Conservation (phyloP, 192 early-diverging fungal genomes). For the Coemansia sp. region DNA sequence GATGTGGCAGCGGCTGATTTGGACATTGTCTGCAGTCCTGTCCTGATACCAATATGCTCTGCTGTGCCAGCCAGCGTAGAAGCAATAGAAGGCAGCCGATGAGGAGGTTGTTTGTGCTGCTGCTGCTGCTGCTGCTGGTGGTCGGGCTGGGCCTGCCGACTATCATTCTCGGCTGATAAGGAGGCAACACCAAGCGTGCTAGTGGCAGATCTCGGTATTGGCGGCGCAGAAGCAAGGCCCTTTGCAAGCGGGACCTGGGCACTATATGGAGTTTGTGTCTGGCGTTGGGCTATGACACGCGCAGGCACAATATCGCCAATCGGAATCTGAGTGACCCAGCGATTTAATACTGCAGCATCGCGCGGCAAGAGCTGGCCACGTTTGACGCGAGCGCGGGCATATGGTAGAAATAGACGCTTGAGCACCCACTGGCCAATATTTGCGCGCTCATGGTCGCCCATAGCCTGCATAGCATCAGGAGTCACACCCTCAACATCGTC, state of each 20-base stretch:
- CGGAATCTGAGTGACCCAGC: constrained; percentile 54
- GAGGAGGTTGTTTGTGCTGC: background rate
- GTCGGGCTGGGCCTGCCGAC: background rate
- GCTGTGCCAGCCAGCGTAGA: background rate
- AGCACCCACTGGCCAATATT: constrained; percentile 56
- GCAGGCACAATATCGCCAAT: constrained; percentile 35
- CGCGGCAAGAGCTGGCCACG: constrained; percentile 64
- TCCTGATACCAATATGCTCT: background rate
- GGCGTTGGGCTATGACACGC: constrained; percentile 7
- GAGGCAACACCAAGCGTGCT: background rate
- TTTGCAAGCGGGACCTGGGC: background rate
- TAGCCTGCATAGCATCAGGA: constrained; percentile 34
- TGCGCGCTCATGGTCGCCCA: constrained; percentile 42
- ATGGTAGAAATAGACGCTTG: constrained; percentile 47
- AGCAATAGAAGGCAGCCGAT: constrained; percentile 1
- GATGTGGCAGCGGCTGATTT: background rate
- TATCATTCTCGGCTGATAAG: background rate
- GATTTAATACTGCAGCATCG: constrained; percentile 56
- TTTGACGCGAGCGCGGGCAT: constrained; percentile 75
- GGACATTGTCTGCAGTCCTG: background rate
- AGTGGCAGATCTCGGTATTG: constrained; percentile 9
- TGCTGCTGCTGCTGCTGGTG: background rate
- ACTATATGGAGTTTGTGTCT: background rate
- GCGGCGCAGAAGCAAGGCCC: background rate
- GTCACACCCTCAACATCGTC: constrained; percentile 66